A percentile compares a stretch with the other conserved stretches of the same genome.
Conservation (phyloP, 164 flowering plant species). For the Pachysandra terminalis region DNA sequence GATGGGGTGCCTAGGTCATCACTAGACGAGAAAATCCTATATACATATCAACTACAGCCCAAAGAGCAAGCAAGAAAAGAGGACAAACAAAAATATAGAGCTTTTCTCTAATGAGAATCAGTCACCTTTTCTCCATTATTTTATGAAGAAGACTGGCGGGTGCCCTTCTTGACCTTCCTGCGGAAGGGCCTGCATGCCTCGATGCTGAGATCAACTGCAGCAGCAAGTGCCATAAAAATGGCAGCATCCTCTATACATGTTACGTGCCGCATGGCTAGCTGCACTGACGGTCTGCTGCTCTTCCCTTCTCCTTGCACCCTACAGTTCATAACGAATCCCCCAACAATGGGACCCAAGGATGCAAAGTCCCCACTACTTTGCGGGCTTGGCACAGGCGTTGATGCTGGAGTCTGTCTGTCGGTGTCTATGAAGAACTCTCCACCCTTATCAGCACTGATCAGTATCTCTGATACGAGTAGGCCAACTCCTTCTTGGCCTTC, state of each 20-base stretch:
- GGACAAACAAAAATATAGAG: too few species aligned
- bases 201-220: slow-evolving; percentile 72
- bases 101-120: too few species aligned
- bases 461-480: neutral
- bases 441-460: slow-evolving; percentile 31
- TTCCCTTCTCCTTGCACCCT: slow-evolving; percentile 39
- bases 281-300: slow-evolving; percentile 50
- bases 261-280: slow-evolving; percentile 63
- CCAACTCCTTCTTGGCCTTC: slow-evolving; percentile 6
- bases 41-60: neutral
- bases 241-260: slow-evolving; percentile 77
- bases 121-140: too few species aligned
- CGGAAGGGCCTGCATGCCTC: slow-evolving; percentile 61
- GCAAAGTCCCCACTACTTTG: slow-evolving; percentile 37
- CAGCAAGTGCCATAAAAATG: slow-evolving; percentile 61
- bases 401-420: slow-evolving; percentile 5
- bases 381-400: slow-evolving; percentile 36
- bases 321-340: slow-evolving; percentile 67
- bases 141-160: too few species aligned
- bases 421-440: slow-evolving; percentile 51
- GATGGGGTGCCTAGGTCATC: too few species aligned
- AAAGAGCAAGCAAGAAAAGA: too few species aligned
- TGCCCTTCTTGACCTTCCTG: slow-evolving; percentile 18
- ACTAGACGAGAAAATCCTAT: neutral
- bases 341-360: slow-evolving; percentile 16